Conservation (phyloP, 257 asterid genomes). For the Plantago major region DNA sequence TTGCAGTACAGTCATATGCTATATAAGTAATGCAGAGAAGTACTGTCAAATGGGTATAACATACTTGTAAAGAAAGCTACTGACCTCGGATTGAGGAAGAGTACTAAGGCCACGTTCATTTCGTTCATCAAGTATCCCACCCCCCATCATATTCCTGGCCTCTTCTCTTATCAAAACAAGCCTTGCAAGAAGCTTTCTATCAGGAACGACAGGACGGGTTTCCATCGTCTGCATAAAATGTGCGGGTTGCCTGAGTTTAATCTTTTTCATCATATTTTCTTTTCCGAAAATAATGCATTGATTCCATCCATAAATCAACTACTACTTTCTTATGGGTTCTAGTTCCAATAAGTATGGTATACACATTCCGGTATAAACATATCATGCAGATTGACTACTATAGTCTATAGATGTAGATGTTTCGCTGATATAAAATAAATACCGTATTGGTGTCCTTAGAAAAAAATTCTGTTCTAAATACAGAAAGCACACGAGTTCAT, state of each 20-base stretch:
- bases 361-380: no score
- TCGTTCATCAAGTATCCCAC: conserved; percentile 94
- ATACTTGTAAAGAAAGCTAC: conserved; percentile 13
- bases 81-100: conserved; percentile 93
- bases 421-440: no score
- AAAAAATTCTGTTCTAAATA: no score
- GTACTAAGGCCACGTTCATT: conserved; percentile 84
- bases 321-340: no score
- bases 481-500: no score
- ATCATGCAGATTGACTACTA: no score
- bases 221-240: conserved; percentile 71
- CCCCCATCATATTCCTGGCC: conserved; percentile 98
- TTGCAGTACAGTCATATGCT: conserved; percentile 14
- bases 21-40: conserved; percentile 18
- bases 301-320: no score
- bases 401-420: no score
- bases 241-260: background rate
- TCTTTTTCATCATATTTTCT: background rate
- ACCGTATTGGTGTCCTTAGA: no score
- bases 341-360: no score
- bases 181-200: conserved; percentile 90
- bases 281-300: no score
- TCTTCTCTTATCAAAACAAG: conserved; percentile 96
- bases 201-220: conserved; percentile 74
- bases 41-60: conserved; percentile 6